These are phyloP conservation scores for Pseudopediastrum boryanum DNA, from an alignment of 139 green algal species.

Conservation along the genomic window DNA sequence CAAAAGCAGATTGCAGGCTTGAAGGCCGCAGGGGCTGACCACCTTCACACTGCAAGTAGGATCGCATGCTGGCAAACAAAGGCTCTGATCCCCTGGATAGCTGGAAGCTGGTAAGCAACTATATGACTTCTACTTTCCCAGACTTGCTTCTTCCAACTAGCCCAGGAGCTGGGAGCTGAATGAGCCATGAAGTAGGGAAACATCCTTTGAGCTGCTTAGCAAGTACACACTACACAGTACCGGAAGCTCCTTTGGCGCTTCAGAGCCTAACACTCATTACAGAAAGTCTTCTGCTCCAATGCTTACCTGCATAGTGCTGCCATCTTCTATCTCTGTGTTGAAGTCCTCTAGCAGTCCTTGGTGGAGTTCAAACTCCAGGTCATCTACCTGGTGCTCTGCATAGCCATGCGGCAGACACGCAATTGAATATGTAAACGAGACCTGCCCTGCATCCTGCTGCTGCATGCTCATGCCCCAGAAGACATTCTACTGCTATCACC, in stretches of 20 bases:
- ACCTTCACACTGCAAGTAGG: background rate
- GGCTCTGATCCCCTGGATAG: no score
- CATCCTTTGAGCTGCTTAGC: background rate
- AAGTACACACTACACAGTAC: background rate
- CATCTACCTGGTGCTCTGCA: conserved; percentile 77
- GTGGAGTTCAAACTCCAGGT: conserved; percentile 76
- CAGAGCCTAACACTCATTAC: no score
- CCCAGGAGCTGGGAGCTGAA: background rate
- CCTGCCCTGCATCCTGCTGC: background rate
- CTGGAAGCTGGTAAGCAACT: background rate
- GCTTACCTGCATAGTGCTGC: conserved; percentile 62
- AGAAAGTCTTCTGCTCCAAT: background rate
- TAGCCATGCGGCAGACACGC: background rate
- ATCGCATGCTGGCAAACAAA: background rate
- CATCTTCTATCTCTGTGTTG: conserved; percentile 78
- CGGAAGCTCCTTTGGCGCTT: background rate
- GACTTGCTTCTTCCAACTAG: background rate
- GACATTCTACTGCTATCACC: background rate
- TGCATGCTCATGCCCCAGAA: background rate
- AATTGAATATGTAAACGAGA: background rate
- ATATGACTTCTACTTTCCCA: background rate
- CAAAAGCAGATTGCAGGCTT: no score
- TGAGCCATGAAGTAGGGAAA: background rate
- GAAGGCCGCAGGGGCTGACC: background rate
- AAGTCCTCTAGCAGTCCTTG: conserved; percentile 75